Evolutionary conservation across 148 eudicot species (phyloP).

Genomic region (Linanthus parryae): DNA sequence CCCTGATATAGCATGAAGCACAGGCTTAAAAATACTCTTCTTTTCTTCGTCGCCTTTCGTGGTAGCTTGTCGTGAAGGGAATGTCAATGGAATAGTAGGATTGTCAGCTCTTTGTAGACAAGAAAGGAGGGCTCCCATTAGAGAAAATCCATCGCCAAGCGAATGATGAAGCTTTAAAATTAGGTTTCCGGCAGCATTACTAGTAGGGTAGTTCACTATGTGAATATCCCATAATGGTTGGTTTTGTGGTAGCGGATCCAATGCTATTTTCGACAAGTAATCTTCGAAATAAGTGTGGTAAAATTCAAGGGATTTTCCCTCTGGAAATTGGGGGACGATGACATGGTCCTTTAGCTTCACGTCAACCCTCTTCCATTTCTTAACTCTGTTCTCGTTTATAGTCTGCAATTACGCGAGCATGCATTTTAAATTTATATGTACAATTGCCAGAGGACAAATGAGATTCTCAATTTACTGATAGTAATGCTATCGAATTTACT

Average conservation of each 20-base stretch:
- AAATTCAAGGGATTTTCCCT: neutral
- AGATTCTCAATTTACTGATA: too few relatives aligned
- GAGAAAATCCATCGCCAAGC: constrained; percentile 60
- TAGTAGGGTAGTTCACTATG: neutral
- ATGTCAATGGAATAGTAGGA: too few relatives aligned
- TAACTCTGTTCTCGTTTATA: neutral
- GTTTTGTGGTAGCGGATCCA: neutral
- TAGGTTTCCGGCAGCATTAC: constrained; percentile 36
- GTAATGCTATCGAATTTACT: too few relatives aligned
- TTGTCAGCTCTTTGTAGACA: too few relatives aligned
- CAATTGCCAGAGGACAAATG: too few relatives aligned
- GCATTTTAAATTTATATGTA: too few relatives aligned
- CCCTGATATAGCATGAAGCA: constrained; percentile 14
- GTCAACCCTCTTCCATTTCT: neutral
- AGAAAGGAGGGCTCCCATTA: constrained; percentile 75
- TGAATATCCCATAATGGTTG: neutral
- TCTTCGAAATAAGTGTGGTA: neutral
- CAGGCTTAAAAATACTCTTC: neutral
- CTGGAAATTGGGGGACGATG: too few relatives aligned
- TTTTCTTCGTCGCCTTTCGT: neutral
- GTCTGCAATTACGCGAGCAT: neutral
- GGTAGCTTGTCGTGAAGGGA: constrained; percentile 11
- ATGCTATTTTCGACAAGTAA: neutral
- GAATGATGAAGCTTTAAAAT: constrained; percentile 67
- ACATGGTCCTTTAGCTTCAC: neutral